Percentiles rank a stretch among this genome's conserved stretches.
Evolutionary conservation across 257 asterid species (phyloP).

Genomic region (Przewalskia tangutica): DNA sequence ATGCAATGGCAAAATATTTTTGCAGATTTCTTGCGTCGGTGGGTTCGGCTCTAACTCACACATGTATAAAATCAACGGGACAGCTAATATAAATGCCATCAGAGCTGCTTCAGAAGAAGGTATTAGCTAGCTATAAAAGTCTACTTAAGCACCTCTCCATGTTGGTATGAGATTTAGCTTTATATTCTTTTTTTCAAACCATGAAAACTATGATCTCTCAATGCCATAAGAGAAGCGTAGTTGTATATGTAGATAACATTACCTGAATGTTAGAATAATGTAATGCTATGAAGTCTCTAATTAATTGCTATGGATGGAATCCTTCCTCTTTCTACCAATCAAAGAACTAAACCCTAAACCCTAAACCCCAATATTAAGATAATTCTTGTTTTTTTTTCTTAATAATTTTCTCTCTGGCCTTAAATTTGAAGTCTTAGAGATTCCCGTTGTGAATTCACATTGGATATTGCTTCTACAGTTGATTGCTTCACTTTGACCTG

Average conservation of each 20-base stretch:
- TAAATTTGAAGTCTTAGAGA: background rate
- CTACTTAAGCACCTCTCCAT: background rate
- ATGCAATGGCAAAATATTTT: background rate
- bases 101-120: constrained; percentile 92
- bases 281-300: background rate
- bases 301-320: background rate
- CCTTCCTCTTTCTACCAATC: background rate
- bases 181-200: background rate
- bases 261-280: background rate
- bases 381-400: background rate
- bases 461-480: background rate
- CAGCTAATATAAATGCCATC: constrained; percentile 85
- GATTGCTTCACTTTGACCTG: background rate
- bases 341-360: background rate
- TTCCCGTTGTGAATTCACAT: background rate
- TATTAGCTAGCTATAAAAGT: constrained; percentile 4
- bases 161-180: background rate
- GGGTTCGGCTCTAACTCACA: constrained; percentile 86
- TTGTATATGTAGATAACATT: background rate
- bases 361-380: background rate
- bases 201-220: background rate
- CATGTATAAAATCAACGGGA: constrained; percentile 91
- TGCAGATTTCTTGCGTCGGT: constrained; percentile 92
- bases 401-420: background rate
- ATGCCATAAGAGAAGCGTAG: background rate